Conservation (phyloP, 371 early-diverging fungal species). For the Parasitella parasitica region DNA sequence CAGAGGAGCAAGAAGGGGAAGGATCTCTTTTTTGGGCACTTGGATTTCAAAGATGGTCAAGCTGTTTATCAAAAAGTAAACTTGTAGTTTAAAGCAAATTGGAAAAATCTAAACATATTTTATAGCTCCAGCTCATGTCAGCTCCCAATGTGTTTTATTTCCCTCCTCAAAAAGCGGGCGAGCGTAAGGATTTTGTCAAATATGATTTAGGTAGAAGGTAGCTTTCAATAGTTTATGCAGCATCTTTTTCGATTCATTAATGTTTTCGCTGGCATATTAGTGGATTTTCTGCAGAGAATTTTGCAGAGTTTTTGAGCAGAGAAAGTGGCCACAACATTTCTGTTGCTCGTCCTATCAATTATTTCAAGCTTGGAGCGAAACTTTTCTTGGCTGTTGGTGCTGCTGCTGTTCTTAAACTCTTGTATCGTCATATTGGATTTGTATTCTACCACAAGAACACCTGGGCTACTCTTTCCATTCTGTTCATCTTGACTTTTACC, state of each 20-base stretch:
- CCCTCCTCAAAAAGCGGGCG: conserved; percentile 68
- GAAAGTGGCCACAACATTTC: conserved; percentile 41
- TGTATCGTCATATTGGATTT: conserved; percentile 50
- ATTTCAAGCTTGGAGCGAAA: conserved; percentile 41
- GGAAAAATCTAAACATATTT: background rate
- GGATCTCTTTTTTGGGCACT: conserved; percentile 64
- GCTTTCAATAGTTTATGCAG: background rate
- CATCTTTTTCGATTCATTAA: background rate
- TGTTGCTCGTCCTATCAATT: conserved; percentile 50
- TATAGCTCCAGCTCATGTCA: conserved; percentile 55
- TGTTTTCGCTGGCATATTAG: conserved; percentile 27
- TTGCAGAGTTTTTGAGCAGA: conserved; percentile 61
- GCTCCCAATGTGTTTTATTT: conserved; percentile 77
- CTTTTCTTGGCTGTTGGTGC: conserved; percentile 41
- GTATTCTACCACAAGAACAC: conserved; percentile 58
- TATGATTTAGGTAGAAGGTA: conserved; percentile 41
- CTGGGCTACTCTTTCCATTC: conserved; percentile 58
- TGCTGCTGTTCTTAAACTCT: conserved; percentile 37
- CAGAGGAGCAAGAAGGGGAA: conserved; percentile 48
- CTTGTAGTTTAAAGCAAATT: background rate
- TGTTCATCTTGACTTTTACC: conserved; percentile 71
- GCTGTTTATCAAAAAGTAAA: conserved; percentile 74
- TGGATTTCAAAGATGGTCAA: conserved; percentile 75
- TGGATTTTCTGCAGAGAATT: conserved; percentile 68
- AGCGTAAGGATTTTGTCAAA: conserved; percentile 33